Evolutionary conservation across 345 rosid species (phyloP).

Genomic region (Lepidium aucheri): DNA sequence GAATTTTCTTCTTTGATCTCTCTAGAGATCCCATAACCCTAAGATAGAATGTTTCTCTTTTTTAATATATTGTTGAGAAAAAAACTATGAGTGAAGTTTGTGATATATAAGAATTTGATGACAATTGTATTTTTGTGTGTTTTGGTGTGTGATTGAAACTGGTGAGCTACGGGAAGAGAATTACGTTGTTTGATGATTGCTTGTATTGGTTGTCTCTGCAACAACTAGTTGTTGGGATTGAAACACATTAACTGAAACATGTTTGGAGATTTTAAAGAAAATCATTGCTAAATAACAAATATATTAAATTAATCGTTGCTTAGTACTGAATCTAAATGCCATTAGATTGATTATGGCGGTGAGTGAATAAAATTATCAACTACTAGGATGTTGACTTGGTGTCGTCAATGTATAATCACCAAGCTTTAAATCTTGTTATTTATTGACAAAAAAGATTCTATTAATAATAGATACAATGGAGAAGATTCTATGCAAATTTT

Average conservation of each 20-base stretch:
- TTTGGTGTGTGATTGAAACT: constrained; percentile 31
- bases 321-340: constrained; percentile 6
- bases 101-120: constrained; percentile 9
- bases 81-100: not conserved
- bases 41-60: not conserved
- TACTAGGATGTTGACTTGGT: too few relatives aligned
- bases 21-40: constrained; percentile 44
- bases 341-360: not conserved
- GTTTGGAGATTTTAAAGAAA: not conserved
- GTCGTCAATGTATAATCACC: too few relatives aligned
- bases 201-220: constrained; percentile 21
- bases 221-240: constrained; percentile 33
- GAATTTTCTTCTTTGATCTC: constrained; percentile 77
- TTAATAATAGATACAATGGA: too few relatives aligned
- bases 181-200: constrained; percentile 20
- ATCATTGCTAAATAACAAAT: not conserved
- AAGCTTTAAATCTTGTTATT: too few relatives aligned
- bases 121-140: not conserved
- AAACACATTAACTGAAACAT: constrained; percentile 22
- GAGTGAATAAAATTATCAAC: not conserved
- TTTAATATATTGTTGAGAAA: too few relatives aligned
- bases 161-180: constrained; percentile 9
- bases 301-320: constrained; percentile 14
- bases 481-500: not conserved
- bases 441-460: too few relatives aligned